Percentiles rank a stretch among this genome's conserved stretches.
phyloP scores from a whole-genome alignment of 2,329 filamentous ascomycete genomes.

The Proliferodiscus dingleyae region DNA sequence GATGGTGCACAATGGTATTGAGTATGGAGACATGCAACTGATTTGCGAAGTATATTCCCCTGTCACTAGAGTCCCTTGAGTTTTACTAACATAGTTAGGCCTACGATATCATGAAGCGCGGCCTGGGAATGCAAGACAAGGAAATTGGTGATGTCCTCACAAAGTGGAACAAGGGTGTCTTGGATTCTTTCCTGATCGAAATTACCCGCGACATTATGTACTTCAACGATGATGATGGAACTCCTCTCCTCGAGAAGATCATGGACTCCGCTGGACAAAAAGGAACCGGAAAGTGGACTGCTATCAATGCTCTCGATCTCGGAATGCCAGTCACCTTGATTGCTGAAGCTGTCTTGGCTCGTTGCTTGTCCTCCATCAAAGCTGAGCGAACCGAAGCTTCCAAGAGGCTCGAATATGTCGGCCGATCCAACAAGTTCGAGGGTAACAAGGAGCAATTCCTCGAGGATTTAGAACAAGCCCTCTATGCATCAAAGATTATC shows the following conservation, averaged over 20 bases:
- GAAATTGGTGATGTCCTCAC: constrained; percentile 93
- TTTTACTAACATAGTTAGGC: constrained; percentile 53
- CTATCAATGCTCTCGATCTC: constrained; percentile 96
- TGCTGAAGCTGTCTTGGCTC: constrained; percentile 91
- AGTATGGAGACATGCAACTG: constrained; percentile 99
- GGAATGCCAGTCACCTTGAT: constrained; percentile 98
- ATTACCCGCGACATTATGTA: constrained; percentile 99
- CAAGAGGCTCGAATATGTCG: constrained; percentile 65
- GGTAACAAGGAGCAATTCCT: constrained; percentile 93
- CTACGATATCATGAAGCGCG: constrained; percentile 99
- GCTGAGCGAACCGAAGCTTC: constrained; percentile 82
- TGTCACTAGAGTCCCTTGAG: not conserved
- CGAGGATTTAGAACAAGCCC: constrained; percentile 94
- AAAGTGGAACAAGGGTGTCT: constrained; percentile 97
- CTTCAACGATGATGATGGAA: constrained; percentile 93
- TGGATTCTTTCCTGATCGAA: constrained; percentile 98
- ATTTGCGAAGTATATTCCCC: constrained; percentile 79
- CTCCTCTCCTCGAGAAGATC: constrained; percentile 94
- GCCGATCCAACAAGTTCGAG: constrained; percentile 74
- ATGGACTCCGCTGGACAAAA: constrained; percentile 98
- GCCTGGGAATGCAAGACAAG: constrained; percentile 80
- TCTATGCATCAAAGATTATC: constrained; percentile 99
- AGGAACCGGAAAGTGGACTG: constrained; percentile 99
- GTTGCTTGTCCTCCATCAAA: constrained; percentile 94
- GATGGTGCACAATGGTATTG: constrained; percentile 99